Evolutionary conservation across 495 filamentous ascomycete species (phyloP).

Genomic region (Penicillium maclennaniae): DNA sequence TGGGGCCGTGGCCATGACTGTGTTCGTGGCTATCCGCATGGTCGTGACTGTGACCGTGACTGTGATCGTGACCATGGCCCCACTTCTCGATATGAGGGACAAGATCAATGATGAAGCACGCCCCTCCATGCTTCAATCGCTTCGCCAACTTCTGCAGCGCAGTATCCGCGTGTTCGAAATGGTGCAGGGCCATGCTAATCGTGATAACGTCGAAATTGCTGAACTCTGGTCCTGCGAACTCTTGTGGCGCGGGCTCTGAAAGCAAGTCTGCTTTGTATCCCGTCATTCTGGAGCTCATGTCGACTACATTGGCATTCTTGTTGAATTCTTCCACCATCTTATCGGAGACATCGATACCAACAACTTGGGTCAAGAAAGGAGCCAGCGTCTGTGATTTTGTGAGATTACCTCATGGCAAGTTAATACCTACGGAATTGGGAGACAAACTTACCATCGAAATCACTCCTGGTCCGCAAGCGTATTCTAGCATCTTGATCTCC

Average conservation of each 20-base stretch:
- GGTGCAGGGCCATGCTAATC: slow-evolving; percentile 67
- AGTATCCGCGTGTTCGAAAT: slow-evolving; percentile 60
- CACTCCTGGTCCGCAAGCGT: slow-evolving; percentile 69
- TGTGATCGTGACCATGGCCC: slow-evolving; percentile 22
- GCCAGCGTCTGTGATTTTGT: slow-evolving; percentile 44
- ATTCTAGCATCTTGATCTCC: slow-evolving; percentile 62
- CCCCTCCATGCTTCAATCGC: slow-evolving; percentile 59
- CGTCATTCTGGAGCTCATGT: slow-evolving; percentile 48
- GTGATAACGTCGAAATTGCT: slow-evolving; percentile 60
- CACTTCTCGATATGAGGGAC: slow-evolving; percentile 32
- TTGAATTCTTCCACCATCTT: slow-evolving; percentile 64
- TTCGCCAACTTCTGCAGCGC: slow-evolving; percentile 53
- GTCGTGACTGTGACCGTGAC: slow-evolving; percentile 8
- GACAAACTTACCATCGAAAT: slow-evolving; percentile 48
- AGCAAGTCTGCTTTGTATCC: slow-evolving; percentile 60
- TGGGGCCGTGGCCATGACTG: slow-evolving; percentile 4
- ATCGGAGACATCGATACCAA: slow-evolving; percentile 65
- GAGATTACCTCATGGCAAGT: neutral
- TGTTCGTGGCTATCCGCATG: slow-evolving; percentile 26
- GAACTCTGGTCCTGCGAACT: slow-evolving; percentile 46
- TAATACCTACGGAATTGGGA: neutral
- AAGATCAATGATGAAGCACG: slow-evolving; percentile 64
- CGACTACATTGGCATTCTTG: slow-evolving; percentile 30
- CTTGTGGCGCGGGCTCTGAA: slow-evolving; percentile 30
- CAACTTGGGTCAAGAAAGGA: slow-evolving; percentile 55